Evolutionary conservation across 768 basidiomycete genomes (phyloP), one percentile per base, ranked within the genome.

Genomic region (Boletus pseudopeckii): DNA sequence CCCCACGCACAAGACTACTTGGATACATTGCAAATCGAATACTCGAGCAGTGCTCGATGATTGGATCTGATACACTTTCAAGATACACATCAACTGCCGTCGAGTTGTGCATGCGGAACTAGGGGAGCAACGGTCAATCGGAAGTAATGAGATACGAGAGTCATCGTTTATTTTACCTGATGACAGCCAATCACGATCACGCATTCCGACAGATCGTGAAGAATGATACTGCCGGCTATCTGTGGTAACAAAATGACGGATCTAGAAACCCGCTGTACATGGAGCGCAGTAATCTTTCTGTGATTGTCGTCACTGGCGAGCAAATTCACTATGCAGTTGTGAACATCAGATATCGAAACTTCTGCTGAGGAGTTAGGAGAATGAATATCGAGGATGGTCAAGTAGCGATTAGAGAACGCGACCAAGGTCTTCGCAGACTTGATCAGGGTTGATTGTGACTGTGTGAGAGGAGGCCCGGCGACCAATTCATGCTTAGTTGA

Each of bases 91-190:
- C 81, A 0, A 86, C 80, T 9, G 74, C 55, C 0, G 65, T 75
- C 1, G 92, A 92, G 18, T 79, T 76, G 66, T 95, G 93, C 82
- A 96, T 92, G 41, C 93, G 85, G 65, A 93, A 92, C 93, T 96
- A 64, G 46, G 24, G 6, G 14, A 18, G 39, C 15, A 45, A 24
- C 30, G 20, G 24, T 50, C 28, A 55, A 32, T 24, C 18, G 0
- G 4, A 30, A 18, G 10, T 11, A 11, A 43, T 14, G 36, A 17
- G 11, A 18, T 28, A 10, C 32, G 5, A 41, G 24, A 32, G 17
- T 6, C 33, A 39, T 13, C 26, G 11, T 56, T 42, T 7, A 22
- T 17, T 10, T 37, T 62, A 92, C 93, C 80, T 96, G 93, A 64
- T 91, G 92, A 60, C 88, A 88, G 2, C 82, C 85, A 5, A 89